Percentiles rank a stretch among this genome's conserved stretches.
These are phyloP conservation scores for Fonsecaea multimorphosa DNA, from an alignment of 2,329 filamentous ascomycete species.

Conservation along the genomic window DNA sequence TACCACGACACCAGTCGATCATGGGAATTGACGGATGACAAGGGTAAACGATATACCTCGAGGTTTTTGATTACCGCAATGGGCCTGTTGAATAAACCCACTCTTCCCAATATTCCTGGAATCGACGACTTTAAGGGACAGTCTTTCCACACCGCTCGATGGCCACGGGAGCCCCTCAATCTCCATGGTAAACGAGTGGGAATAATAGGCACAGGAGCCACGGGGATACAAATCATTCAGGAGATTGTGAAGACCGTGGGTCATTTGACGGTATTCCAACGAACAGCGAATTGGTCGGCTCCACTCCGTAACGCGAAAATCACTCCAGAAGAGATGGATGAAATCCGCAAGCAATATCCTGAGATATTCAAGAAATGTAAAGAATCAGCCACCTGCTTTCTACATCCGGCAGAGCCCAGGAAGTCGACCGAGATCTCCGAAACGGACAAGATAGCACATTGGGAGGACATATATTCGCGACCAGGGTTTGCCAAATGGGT, in stretches of 20 bases:
- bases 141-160: conserved; percentile 41
- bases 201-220: conserved; percentile 55
- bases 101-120: conserved; percentile 41
- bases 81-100: conserved; percentile 32
- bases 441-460: conserved; percentile 49
- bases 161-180: conserved; percentile 35
- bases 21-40: conserved; percentile 28
- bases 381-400: conserved; percentile 63
- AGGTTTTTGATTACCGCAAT: conserved; percentile 31
- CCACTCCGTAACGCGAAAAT: conserved; percentile 63
- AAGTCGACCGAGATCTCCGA: conserved; percentile 36
- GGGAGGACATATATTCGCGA: conserved; percentile 55
- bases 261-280: conserved; percentile 61
- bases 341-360: conserved; percentile 21
- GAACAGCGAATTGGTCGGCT: conserved; percentile 68
- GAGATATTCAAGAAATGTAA: conserved; percentile 41
- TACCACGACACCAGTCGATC: conserved; percentile 30
- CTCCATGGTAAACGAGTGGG: conserved; percentile 48
- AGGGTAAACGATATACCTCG: conserved; percentile 25
- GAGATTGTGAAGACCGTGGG: conserved; percentile 59
- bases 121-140: conserved; percentile 39
- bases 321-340: conserved; percentile 58
- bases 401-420: conserved; percentile 61
- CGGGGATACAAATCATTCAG: conserved; percentile 67
- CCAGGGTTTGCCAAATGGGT: conserved; percentile 64